Base-by-base conservation (phyloP, 352 stramenopile species). In the Thalassiosira mediterranea region DNA sequence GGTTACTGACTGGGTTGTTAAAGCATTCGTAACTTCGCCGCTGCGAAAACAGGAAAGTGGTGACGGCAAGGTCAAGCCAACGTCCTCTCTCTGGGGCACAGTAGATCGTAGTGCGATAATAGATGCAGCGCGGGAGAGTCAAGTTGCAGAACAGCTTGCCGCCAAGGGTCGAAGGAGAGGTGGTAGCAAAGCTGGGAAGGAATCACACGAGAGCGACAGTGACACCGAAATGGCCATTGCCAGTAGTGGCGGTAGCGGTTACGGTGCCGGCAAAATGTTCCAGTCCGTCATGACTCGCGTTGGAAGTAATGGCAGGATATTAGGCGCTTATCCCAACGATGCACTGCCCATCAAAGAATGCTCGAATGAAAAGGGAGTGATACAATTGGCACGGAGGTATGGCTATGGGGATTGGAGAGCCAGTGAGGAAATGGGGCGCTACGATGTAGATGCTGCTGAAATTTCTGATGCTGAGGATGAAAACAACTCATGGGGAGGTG, bases 311-410 rank as follows among this genome's bases (percentile, higher is more conserved):
- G 62, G 77, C 15, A 84, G 65, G 42, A 59, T 90, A 38, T 66
- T 87, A 0, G 86, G 86, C 31, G 86, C 86, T 11, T 91, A 91
- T 77, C 86, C 86, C 0, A 86, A 79, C 26, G 86, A 91, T 77
- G 83, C 79, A 26, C 54, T 74, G 5, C 70, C 83, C 7, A 79
- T 84, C 38, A 53, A 76, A 57, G 80, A 90, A 60, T 86, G 83
- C 46, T 77, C 68, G 0, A 58, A 77, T 63, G n/a, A 67, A 59
- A 46, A 47, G 44, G 86, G 86, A 13, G 47, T 91, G 3, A 40
- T 79, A 32, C 58, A 72, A 8, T 63, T 90, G 15, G 86, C 83
- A 19, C 13, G 59, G 44, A 76, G 65, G 46, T 91, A 91, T 70
- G 86, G 86, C 34, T 42, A 13, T 13, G 13, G 34, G 34, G 13